Evolutionary conservation across 352 stramenopile genomes (phyloP).

Genomic region (Phytophthora capsici): DNA sequence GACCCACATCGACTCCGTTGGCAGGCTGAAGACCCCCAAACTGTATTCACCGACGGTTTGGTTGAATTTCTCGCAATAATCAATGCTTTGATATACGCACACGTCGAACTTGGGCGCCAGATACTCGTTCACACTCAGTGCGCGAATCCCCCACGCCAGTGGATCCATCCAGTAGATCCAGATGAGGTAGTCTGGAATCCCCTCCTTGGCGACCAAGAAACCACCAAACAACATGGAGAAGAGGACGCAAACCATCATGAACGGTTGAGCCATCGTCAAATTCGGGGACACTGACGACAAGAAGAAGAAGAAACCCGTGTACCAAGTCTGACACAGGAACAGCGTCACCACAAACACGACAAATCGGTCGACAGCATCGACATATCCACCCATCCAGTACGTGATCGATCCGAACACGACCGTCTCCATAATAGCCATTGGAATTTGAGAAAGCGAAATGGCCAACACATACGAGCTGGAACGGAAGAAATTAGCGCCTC

Average conservation of each 20-base stretch:
- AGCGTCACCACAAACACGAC: slow-evolving; percentile 65
- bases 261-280: slow-evolving; percentile 58
- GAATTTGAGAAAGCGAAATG: slow-evolving; percentile 50
- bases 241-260: slow-evolving; percentile 63
- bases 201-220: slow-evolving; percentile 64
- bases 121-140: slow-evolving; percentile 69
- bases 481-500: slow-evolving; percentile 87
- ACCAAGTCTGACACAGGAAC: slow-evolving; percentile 71
- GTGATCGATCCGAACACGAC: slow-evolving; percentile 84
- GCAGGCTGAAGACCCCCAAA: slow-evolving; percentile 54
- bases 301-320: slow-evolving; percentile 75
- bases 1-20: slow-evolving; percentile 55
- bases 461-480: slow-evolving; percentile 84
- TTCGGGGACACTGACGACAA: slow-evolving; percentile 52
- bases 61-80: slow-evolving; percentile 53
- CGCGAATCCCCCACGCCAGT: slow-evolving; percentile 66
- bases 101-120: slow-evolving; percentile 41
- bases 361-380: slow-evolving; percentile 42
- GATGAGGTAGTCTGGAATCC: slow-evolving; percentile 63
- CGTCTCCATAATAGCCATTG: slow-evolving; percentile 69
- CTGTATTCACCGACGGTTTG: slow-evolving; percentile 46
- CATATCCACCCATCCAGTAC: slow-evolving; percentile 91
- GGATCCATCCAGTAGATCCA: slow-evolving; percentile 85
- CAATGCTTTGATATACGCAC: slow-evolving; percentile 54
- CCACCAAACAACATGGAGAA: slow-evolving; percentile 73